These are phyloP conservation scores for Fallopia convolvulus DNA, from an alignment of 148 eudicot species.

Conservation along the genomic window DNA sequence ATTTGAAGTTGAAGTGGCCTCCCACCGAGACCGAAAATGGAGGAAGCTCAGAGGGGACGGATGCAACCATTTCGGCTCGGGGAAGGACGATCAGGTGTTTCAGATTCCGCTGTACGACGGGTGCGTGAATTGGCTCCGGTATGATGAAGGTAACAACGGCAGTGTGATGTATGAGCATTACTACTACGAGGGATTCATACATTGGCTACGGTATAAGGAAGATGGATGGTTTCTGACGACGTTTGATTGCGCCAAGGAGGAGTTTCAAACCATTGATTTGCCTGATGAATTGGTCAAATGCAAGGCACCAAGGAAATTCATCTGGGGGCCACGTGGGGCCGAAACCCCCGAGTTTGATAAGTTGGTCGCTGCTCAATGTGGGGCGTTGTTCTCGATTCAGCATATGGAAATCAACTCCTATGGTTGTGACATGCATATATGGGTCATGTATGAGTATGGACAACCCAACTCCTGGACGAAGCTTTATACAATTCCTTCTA, in stretches of 20 bases:
- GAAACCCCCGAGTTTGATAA: not conserved
- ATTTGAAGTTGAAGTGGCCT: not conserved
- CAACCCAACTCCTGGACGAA: not conserved
- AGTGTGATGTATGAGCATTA: not conserved
- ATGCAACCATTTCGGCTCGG: not conserved
- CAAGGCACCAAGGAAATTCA: not conserved
- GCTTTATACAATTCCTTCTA: not conserved
- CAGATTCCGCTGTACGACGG: not conserved
- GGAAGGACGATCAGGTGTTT: not conserved
- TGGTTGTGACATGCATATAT: not conserved
- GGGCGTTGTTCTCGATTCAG: not conserved
- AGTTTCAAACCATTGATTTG: not conserved
- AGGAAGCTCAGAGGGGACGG: not conserved
- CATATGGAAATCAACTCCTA: not conserved
- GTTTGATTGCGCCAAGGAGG: not conserved
- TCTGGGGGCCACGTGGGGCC: not conserved
- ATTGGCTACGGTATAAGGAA: not conserved
- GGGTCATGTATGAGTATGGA: not conserved
- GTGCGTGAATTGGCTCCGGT: not conserved
- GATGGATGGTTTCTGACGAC: not conserved
- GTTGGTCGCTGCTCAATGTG: not conserved
- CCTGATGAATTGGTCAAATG: not conserved
- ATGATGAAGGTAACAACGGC: not conserved
- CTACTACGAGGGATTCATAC: not conserved
- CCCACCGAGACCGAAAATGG: not conserved